Evolutionary conservation across 75 land plant genomes (phyloP).

Genomic region (Cunninghamia lanceolata): DNA sequence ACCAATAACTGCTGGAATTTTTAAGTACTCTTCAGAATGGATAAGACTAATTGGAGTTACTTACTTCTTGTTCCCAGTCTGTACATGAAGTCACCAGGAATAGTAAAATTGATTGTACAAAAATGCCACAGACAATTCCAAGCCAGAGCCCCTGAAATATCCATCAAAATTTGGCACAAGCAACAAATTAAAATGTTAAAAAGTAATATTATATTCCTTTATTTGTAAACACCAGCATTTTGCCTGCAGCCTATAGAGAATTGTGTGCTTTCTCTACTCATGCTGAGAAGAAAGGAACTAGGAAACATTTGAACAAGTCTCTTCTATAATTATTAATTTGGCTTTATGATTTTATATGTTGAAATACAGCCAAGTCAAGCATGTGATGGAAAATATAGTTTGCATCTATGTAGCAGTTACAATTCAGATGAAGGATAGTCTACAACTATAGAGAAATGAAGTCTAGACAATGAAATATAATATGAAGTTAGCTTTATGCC

Average conservation of each 20-base stretch:
- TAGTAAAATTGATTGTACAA: constrained; percentile 40
- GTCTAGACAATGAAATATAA: neutral
- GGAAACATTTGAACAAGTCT: neutral
- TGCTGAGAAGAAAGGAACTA: neutral
- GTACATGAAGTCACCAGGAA: constrained; percentile 28
- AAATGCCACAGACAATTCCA: constrained; percentile 65
- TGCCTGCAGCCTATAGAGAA: neutral
- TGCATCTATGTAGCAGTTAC: neutral
- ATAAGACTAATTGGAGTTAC: constrained; percentile 2
- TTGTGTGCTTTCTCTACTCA: neutral
- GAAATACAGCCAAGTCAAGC: too few relatives aligned
- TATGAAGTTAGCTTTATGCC: neutral
- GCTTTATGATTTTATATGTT: too few relatives aligned
- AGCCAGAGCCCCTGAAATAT: constrained; percentile 74
- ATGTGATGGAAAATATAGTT: too few relatives aligned
- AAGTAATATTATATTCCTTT: neutral
- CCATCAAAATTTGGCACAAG: neutral
- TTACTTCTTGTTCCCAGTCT: constrained; percentile 76
- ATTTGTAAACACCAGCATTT: neutral
- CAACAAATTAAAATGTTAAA: neutral
- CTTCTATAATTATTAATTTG: neutral
- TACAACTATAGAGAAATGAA: neutral
- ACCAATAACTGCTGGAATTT: neutral
- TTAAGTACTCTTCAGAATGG: neutral
- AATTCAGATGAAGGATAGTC: neutral